Evolutionary conservation across 2,329 filamentous ascomycete species (phyloP), one percentile per base, ranked within the genome.

Genomic region (Apiospora kogelbergensis): DNA sequence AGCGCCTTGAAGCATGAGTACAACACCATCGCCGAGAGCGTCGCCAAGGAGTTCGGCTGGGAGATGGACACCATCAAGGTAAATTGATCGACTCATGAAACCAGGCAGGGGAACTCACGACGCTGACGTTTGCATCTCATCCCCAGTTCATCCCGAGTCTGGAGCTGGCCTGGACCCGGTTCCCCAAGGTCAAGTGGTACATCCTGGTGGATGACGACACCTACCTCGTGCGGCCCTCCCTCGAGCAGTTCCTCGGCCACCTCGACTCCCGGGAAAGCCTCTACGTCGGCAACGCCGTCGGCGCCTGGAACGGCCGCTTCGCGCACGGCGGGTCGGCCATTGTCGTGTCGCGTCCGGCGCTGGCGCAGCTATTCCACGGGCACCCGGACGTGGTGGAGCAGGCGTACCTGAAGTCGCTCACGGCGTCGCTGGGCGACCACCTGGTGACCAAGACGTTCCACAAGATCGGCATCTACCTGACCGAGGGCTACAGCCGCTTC

Each of bases 41-140:
- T 66, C 17, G 41, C 65, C 65, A 17, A 40, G 30, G 65, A 66
- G 1, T 66, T 40, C 13, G 65, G 65, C 65, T 66, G 65, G 65
- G 65, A 66, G 26, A 66, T 66, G 44, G 65, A 66, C 44, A n/a
- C 65, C n/a, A 66, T 66, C 30, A 66, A 66, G 65, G 65, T 66
- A 66, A 33, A 11, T 22, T 11, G 6, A 24, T 17, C 9, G n/a
- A 6, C 37, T 9, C 37, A 26, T 17, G 11, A 24, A 3, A 24
- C 13, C n/a, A 22, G 22, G 44, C 22, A 22, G 5, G 7, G 13
- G 13, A 22, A 22, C 15, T 13, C 37, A 4, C 4, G 17, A 45
- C 15, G 30, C 44, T 46, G 30, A 46, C 65, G n/a, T 30, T 33
- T 17, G 22, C 17, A 15, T 33, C 13, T 4, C 42, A 33, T 7